Conservation (phyloP, 345 rosid species). For the Luvunga scandens region DNA sequence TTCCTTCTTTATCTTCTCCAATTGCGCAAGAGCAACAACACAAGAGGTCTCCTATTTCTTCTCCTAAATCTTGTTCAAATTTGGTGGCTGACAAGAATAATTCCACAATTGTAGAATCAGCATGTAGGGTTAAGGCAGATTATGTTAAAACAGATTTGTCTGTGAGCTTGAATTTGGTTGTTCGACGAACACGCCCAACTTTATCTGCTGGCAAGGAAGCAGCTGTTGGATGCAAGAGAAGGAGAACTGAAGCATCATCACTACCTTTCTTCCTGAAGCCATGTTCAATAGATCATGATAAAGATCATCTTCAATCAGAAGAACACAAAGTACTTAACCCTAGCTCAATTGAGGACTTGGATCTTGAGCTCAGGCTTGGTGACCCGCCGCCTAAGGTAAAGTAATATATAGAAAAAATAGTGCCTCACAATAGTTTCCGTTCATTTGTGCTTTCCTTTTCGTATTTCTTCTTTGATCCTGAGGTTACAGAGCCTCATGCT, state of each 20-base stretch:
- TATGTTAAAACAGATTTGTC: slow-evolving; percentile 45
- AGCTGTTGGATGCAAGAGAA: slow-evolving; percentile 43
- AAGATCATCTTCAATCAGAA: slow-evolving; percentile 34
- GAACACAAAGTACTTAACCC: slow-evolving; percentile 33
- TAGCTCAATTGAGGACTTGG: slow-evolving; percentile 57
- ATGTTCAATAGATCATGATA: slow-evolving; percentile 33
- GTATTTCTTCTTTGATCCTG: slow-evolving; percentile 7
- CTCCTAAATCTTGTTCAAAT: slow-evolving; percentile 32
- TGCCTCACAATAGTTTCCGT: slow-evolving; percentile 19
- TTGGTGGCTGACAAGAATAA: slow-evolving; percentile 28
- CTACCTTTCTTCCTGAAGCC: slow-evolving; percentile 45
- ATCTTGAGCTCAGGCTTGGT: slow-evolving; percentile 96
- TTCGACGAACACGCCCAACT: slow-evolving; percentile 44
- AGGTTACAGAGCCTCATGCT: slow-evolving; percentile 14
- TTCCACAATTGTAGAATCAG: slow-evolving; percentile 28
- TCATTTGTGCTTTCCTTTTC: slow-evolving; percentile 21
- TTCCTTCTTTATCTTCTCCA: slow-evolving; percentile 41
- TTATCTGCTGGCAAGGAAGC: slow-evolving; percentile 31
- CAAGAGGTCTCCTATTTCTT: slow-evolving; percentile 25
- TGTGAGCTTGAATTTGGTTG: slow-evolving; percentile 60
- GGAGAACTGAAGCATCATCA: slow-evolving; percentile 39
- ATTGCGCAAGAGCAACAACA: slow-evolving; percentile 20
- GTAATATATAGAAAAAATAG: slow-evolving; percentile 22
- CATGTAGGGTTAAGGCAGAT: slow-evolving; percentile 33
- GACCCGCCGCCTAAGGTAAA: slow-evolving; percentile 51